Base-by-base conservation (phyloP, 768 basidiomycete genomes). In the Serpula lacrymans region DNA sequence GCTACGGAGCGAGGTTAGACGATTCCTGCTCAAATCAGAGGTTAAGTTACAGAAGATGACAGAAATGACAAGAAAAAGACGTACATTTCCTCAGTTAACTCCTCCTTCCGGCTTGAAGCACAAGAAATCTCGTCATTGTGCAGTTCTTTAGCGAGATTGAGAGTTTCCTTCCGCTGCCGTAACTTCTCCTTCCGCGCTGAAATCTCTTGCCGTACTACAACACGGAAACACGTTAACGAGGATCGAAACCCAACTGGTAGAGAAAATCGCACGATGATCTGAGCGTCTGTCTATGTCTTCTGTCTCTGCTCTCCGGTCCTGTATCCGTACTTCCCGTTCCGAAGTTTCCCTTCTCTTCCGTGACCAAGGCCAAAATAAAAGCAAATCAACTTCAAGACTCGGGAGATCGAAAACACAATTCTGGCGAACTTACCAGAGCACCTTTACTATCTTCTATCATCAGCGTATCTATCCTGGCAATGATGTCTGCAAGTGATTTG, bases 321-420 rank as follows among this genome's bases (percentile, higher is more conserved):
- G 64, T 20, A 88, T 60, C 47, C 68, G 71, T 43, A 71, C 70
- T 52, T 82, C 68, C 26, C 80, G 75, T 59, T 89, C 80, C 30
- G 77, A 79, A 35, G 80, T 65, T 58, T 89, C 81, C 29, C 85
- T 80, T 48, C 68, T 73, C 88, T 88, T 60, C 53, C 44, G 49
- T 26, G 58, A 46, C 29, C 5, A 24, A 43, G 35, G 28, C 36
- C 13, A 31, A 29, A 37, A 36, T 25, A 27, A 35, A 39, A 14
- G 38, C 13, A 34, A 39, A 13, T 12, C 34, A 21, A 39, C 25
- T 34, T 37, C 22, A 42, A 35, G 46, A 41, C 37, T 11, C 26
- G 13, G 39, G 45, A 37, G 46, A 43, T 25, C 48, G 39, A 41
- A 8, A 44, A 21, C 21, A 37, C 39, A 9, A 23, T 27, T 24